Evolutionary conservation across 2,329 filamentous ascomycete genomes (phyloP), one percentile per base, ranked within the genome.

Genomic region (Neonectria punicea): DNA sequence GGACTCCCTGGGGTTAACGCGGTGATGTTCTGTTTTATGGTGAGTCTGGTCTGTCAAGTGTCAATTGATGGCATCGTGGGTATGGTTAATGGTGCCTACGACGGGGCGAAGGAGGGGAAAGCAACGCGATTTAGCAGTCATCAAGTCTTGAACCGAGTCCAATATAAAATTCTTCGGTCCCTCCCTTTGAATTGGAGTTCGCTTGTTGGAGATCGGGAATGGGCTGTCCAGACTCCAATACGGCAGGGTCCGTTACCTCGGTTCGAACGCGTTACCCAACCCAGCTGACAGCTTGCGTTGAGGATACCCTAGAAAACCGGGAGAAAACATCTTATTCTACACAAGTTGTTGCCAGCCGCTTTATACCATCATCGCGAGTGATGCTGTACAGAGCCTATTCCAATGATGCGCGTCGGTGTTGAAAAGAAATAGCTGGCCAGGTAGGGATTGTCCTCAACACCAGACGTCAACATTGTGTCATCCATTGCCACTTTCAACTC

Each of bases 201-300:
- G n/a, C n/a, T 43, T 10, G n/a, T 43, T 43, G 39, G 39, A 20
- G 39, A 34, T 50, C 16, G 28, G 39, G n/a, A n/a, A 14, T 3
- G 6, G 16, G 1, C 16, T 53, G 32, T 36, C 13, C 6, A 36
- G 16, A 43, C 39, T 43, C 39, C 39, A 43, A 43, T 10, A 11
- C 18, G 36, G 18, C 28, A 57, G 46, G 46, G 30, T n/a, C 25
- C 18, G 44, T 53, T 57, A 57, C 60, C 53, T 62, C 60, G 60
- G 60, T 30, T 53, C 53, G 51, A 62, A 51, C 46, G 4, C 14
- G 18, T 53, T 20, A 20, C 22, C 25, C 6, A 34, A 8, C 49
- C 16, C 9, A 41, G 10, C 58, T 44, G 53, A 53, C 18, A 28
- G 18, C 10, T 20, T 13, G 28, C 18, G 53, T 16, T 34, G 20